phyloP scores from a whole-genome alignment of 192 early-diverging fungal genomes.

The Anaeromyces robustus region DNA sequence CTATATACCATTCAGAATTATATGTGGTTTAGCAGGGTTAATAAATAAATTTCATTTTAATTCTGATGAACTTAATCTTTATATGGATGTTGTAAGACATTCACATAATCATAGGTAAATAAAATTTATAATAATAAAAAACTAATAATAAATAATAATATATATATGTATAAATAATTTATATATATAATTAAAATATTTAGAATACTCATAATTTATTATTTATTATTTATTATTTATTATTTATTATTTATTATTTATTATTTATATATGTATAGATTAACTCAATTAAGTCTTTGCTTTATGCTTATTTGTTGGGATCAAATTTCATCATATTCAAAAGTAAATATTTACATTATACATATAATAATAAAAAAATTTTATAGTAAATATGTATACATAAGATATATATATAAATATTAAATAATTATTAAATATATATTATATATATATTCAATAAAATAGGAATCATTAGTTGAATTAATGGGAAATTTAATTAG shows the following conservation, averaged over 20 bases:
- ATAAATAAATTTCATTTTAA: background rate
- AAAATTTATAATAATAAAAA: too few relatives aligned
- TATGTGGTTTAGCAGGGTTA: background rate
- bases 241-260: too few relatives aligned
- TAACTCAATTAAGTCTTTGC: background rate
- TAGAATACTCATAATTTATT: too few relatives aligned
- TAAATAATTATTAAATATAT: too few relatives aligned
- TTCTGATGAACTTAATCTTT: background rate
- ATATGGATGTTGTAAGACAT: background rate
- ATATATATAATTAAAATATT: too few relatives aligned
- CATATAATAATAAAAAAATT: too few relatives aligned
- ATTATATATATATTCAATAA: too few relatives aligned
- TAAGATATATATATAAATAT: too few relatives aligned
- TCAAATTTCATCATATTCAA: background rate
- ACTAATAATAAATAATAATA: too few relatives aligned
- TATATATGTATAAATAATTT: too few relatives aligned
- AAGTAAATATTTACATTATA: background rate
- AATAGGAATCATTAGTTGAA: background rate
- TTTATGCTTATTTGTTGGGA: background rate
- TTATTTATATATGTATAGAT: background rate
- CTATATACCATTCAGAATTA: background rate
- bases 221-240: too few relatives aligned
- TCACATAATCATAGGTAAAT: background rate
- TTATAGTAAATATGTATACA: too few relatives aligned
- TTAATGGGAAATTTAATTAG: background rate